phyloP scores from a whole-genome alignment of 768 basidiomycete genomes.

The Phlebiopsis gigantea region DNA sequence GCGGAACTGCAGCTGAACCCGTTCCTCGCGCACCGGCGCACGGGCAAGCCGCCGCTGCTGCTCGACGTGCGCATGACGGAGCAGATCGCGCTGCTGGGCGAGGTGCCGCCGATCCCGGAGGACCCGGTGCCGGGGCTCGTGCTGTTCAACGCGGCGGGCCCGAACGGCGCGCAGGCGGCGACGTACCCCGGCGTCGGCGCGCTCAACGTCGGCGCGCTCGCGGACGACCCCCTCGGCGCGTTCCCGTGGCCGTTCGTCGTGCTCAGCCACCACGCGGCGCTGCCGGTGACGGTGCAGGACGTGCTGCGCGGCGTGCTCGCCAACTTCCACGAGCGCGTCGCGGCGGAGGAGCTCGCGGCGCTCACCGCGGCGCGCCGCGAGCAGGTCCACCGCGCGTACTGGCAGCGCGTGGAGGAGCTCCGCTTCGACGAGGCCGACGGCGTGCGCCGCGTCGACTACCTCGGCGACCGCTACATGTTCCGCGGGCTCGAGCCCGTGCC shows the following conservation, averaged over 20 bases:
- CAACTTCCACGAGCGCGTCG: conserved; percentile 34
- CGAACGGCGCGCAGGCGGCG: conserved; percentile 49
- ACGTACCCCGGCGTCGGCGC: conserved; percentile 55
- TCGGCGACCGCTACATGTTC: conserved; percentile 44
- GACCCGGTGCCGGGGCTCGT: conserved; percentile 6
- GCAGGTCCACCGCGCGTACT: conserved; percentile 16
- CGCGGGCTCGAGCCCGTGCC: conserved; percentile 48
- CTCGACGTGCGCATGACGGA: conserved; percentile 40
- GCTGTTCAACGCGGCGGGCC: conserved; percentile 27
- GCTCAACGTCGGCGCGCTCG: conserved; percentile 50
- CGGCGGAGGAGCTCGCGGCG: conserved; percentile 20
- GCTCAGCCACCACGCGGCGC: conserved; percentile 16
- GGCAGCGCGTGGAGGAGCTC: conserved; percentile 23
- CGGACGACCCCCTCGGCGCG: conserved; percentile 40
- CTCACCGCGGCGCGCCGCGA: conserved; percentile 17
- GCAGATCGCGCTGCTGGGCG: conserved; percentile 14
- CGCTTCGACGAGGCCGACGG: conserved; percentile 22
- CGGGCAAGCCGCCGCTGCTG: conserved; percentile 37
- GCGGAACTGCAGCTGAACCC: conserved; percentile 54
- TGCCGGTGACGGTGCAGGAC: conserved; percentile 38
- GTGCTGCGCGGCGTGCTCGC: conserved; percentile 41
- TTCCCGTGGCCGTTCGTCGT: conserved; percentile 57
- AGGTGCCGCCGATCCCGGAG: conserved; percentile 12
- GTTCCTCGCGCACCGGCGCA: conserved; percentile 41
- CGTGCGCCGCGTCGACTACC: conserved; percentile 38